phyloP scores from a whole-genome alignment of 2,329 filamentous ascomycete genomes.

The Ascochyta clinopodiicola region DNA sequence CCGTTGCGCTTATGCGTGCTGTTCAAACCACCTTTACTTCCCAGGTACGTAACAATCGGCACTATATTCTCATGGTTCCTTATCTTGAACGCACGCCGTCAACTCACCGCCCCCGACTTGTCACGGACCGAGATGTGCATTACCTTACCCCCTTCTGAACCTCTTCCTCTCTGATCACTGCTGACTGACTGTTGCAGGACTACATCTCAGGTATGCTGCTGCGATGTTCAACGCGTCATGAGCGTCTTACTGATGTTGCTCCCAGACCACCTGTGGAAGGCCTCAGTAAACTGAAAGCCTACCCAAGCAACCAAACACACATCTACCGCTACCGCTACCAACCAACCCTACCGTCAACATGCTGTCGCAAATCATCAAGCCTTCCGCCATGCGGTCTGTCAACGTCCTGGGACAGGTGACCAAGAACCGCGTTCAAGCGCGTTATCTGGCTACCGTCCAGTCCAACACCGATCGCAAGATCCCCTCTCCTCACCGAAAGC shows the following conservation, averaged over 20 bases:
- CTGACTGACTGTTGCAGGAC: slow-evolving; percentile 57
- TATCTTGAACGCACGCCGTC: slow-evolving; percentile 43
- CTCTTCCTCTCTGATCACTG: slow-evolving; percentile 27
- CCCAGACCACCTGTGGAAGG: slow-evolving; percentile 71
- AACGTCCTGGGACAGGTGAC: slow-evolving; percentile 56
- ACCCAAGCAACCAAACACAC: slow-evolving; percentile 22
- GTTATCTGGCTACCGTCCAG: slow-evolving; percentile 70
- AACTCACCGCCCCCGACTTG: slow-evolving; percentile 28
- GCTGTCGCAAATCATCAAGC: slow-evolving; percentile 63
- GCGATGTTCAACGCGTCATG: slow-evolving; percentile 21
- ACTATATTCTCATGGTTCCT: slow-evolving; percentile 21
- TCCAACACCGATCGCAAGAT: slow-evolving; percentile 74
- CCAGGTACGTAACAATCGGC: slow-evolving; percentile 53
- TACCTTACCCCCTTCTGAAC: slow-evolving; percentile 8
- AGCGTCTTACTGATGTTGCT: slow-evolving; percentile 33
- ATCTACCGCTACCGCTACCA: slow-evolving; percentile 20
- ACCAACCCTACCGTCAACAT: slow-evolving; percentile 52
- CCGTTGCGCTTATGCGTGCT: slow-evolving; percentile 57
- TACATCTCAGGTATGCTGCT: slow-evolving; percentile 66
- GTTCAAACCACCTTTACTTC: slow-evolving; percentile 60
- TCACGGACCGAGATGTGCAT: slow-evolving; percentile 13
- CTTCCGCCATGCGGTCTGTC: slow-evolving; percentile 54
- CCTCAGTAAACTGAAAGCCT: slow-evolving; percentile 64
- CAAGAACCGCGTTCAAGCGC: slow-evolving; percentile 52
- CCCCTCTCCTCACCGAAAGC: slow-evolving; percentile 63